These are phyloP conservation scores for Scalesia atractyloides DNA, from an alignment of 129 eudicot species.

Conservation along the genomic window DNA sequence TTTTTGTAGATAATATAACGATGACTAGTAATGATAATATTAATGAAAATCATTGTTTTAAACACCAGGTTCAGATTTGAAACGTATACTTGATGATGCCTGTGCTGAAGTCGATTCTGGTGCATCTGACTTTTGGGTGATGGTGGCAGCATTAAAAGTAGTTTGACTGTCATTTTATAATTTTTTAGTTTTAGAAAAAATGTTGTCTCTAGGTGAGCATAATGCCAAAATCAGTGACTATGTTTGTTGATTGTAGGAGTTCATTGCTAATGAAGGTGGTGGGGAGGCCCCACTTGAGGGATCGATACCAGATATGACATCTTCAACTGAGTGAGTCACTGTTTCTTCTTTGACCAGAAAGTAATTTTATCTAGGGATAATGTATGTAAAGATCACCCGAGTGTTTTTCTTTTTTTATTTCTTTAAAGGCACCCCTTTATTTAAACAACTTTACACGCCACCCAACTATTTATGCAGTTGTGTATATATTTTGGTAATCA, in stretches of 20 bases:
- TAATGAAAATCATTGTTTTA: conserved; percentile 7
- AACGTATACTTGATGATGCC: conserved; percentile 67
- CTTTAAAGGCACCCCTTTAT: not conserved
- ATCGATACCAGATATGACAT: conserved; percentile 98
- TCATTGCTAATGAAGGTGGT: conserved; percentile 87
- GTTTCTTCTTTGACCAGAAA: conserved; percentile 4
- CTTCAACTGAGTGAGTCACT: conserved; percentile 85
- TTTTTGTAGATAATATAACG: not conserved
- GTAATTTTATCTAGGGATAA: not conserved
- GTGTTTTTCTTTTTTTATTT: not conserved
- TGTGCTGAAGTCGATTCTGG: conserved; percentile 72
- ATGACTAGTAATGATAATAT: not conserved
- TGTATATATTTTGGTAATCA: not conserved
- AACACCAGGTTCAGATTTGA: conserved; percentile 64
- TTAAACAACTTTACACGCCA: not conserved
- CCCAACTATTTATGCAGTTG: not conserved
- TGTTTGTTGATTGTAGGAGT: conserved; percentile 58
- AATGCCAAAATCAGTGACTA: not conserved
- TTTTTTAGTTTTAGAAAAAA: not conserved
- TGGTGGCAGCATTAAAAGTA: conserved; percentile 97
- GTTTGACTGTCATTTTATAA: not conserved
- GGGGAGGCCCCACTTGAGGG: conserved; percentile 99
- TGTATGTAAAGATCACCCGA: not conserved
- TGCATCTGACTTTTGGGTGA: conserved; percentile 94
- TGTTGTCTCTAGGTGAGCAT: not conserved